A percentile compares a stretch with the other conserved stretches of the same genome.
phyloP scores from a whole-genome alignment of 2,329 filamentous ascomycete species.

The Uncinocarpus reesii region DNA sequence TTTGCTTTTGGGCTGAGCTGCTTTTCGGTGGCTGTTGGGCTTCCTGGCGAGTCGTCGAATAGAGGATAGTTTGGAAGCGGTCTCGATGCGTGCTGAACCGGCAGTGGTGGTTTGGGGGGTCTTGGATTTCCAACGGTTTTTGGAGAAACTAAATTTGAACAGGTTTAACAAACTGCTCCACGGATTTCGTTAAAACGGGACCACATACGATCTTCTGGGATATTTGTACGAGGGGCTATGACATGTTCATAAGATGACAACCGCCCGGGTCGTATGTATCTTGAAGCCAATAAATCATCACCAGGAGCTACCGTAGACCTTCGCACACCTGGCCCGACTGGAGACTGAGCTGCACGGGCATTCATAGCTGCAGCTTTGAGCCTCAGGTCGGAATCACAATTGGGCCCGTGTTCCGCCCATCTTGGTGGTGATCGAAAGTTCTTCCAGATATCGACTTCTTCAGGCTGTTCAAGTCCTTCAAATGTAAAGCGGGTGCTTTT shows the following conservation, averaged over 20 bases:
- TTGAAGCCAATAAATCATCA: background rate
- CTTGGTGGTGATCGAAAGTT: background rate
- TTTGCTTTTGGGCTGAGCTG: slow-evolving; percentile 6
- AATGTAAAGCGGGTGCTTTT: slow-evolving; percentile 7
- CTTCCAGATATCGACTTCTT: background rate
- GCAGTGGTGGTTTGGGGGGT: background rate
- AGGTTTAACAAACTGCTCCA: background rate
- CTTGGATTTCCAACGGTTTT: background rate
- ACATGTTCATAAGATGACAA: background rate
- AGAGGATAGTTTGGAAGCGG: background rate
- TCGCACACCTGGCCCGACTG: background rate
- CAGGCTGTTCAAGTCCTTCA: background rate
- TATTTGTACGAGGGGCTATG: background rate
- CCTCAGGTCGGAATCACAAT: background rate
- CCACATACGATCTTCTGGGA: background rate
- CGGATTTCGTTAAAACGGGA: background rate
- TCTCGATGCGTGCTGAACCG: background rate
- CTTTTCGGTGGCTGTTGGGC: background rate
- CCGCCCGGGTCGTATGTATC: background rate
- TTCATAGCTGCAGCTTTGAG: slow-evolving; percentile 14
- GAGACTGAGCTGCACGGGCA: slow-evolving; percentile 9
- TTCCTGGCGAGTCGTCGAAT: background rate
- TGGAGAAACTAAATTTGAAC: background rate
- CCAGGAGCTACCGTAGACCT: background rate
- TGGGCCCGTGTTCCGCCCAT: background rate